Evolutionary conservation across 2,329 filamentous ascomycete genomes (phyloP).

Genomic region (Penicillium brevicompactum): DNA sequence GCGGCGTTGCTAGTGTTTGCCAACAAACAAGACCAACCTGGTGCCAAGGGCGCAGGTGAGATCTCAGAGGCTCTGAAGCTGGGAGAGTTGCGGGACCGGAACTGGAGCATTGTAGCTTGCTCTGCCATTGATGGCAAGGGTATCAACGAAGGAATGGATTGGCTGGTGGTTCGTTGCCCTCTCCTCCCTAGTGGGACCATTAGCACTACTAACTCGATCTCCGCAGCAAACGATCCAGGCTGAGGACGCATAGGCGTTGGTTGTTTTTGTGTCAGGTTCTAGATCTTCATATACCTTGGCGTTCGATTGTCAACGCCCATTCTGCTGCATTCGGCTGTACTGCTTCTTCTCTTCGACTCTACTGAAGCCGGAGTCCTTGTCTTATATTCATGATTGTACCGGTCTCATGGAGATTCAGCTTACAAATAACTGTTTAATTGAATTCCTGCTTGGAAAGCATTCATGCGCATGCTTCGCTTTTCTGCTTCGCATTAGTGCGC

Average conservation of each 20-base stretch:
- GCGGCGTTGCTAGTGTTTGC: constrained; percentile 92
- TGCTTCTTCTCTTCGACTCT: constrained; percentile 28
- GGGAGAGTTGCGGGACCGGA: constrained; percentile 89
- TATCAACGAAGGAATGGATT: constrained; percentile 98
- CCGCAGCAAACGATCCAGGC: constrained; percentile 47
- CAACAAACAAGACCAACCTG: constrained; percentile 98
- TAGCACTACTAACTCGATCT: background rate
- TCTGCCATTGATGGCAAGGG: constrained; percentile 94
- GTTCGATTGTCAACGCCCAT: constrained; percentile 18
- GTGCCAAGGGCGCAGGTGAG: constrained; percentile 92
- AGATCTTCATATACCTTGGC: constrained; percentile 34
- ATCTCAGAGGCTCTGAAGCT: constrained; percentile 91
- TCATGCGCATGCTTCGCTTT: background rate
- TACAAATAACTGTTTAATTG: constrained; percentile 39
- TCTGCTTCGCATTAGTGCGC: background rate
- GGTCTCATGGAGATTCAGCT: constrained; percentile 16
- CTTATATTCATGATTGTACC: constrained; percentile 36
- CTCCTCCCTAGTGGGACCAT: constrained; percentile 9
- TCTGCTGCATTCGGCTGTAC: constrained; percentile 25
- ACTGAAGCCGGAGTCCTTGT: constrained; percentile 31
- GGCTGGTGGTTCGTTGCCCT: constrained; percentile 74
- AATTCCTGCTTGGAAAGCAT: constrained; percentile 9
- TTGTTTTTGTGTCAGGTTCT: constrained; percentile 33
- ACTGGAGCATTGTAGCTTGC: constrained; percentile 99
- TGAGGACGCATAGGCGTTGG: constrained; percentile 43